Base-by-base conservation (phyloP, 208 protist species). In the Naegleria gruberi region DNA sequence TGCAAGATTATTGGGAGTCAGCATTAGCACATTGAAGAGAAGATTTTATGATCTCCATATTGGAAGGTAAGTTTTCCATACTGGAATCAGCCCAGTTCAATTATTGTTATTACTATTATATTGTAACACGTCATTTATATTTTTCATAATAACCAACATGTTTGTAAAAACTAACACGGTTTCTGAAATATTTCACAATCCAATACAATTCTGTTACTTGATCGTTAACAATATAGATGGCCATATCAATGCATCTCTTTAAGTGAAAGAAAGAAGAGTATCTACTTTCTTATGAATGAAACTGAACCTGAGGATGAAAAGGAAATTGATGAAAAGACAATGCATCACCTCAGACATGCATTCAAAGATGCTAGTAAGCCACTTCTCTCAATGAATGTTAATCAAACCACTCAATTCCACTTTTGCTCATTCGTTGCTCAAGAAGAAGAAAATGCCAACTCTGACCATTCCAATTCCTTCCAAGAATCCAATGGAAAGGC, bases 1-100 rank as follows among this genome's bases (percentile, higher is more conserved):
- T 40, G 74, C 74, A 82, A 82, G 74, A 82, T 82, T 82, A 10
- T 34, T 82, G 17, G 74, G 74, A 40, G 74, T 82, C 10, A 82
- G 74, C 74, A 82, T 82, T 15, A 82, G 74, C 74, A 82, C 74
- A 40, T 34, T 82, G 10, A 82, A 82, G 40, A 82, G 74, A 82
- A 34, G 74, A 82, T 82, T 82, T 42, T 82, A 82, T 82, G 74
- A 82, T 42, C 37, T 82, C 10, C 34, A 82, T 10, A 82, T 82
- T 1, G 74, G 74, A 3, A 82, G 74, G 74, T 82, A 42, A 42
- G 34, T 42, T 2, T 34, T 43, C 74, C 74, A 40, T 10, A 26
- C 51, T 10, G 51, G n/a, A n/a, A n/a, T 19, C 51, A 30, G 46
- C 15, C 5, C 46, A 55, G 8, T 15, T 15, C 15, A 15, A 55